Percentiles rank a stretch among this genome's conserved stretches.
Evolutionary conservation across 2,329 filamentous ascomycete genomes (phyloP).

Genomic region (Fusarium anthophilum): DNA sequence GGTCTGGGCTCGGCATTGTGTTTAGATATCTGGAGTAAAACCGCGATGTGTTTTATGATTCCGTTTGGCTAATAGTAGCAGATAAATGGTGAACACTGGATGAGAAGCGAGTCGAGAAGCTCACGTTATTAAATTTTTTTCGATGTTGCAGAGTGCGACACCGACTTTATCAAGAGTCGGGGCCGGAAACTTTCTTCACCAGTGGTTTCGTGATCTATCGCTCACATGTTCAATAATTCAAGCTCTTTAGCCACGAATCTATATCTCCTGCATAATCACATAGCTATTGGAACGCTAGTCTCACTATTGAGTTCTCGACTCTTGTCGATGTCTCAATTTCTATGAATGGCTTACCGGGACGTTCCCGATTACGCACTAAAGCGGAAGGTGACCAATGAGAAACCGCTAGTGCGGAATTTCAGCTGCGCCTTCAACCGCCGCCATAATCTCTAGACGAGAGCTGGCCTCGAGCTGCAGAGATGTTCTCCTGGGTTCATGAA

Average conservation of each 20-base stretch:
- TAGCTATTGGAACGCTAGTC: not conserved
- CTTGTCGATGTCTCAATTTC: not conserved
- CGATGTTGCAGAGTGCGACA: not conserved
- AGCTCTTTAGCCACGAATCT: rapidly evolving
- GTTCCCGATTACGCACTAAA: not conserved
- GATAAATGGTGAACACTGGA: no score
- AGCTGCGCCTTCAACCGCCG: not conserved
- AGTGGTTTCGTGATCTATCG: no score
- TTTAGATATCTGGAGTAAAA: no score
- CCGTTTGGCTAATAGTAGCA: no score
- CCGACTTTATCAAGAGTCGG: not conserved
- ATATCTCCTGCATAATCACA: not conserved
- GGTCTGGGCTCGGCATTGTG: no score
- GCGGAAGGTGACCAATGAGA: not conserved
- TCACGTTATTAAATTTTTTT: not conserved
- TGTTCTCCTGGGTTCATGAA: rapidly evolving
- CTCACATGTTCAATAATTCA: not conserved
- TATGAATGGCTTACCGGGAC: not conserved
- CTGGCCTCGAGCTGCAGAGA: not conserved
- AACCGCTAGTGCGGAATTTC: not conserved
- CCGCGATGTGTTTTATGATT: no score
- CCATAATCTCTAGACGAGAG: not conserved
- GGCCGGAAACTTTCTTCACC: rapidly evolving
- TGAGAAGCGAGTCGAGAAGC: not conserved
- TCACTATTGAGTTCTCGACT: not conserved